These are phyloP conservation scores for Bisporella sp. DNA, from an alignment of 2,329 filamentous ascomycete species.

Conservation along the genomic window DNA sequence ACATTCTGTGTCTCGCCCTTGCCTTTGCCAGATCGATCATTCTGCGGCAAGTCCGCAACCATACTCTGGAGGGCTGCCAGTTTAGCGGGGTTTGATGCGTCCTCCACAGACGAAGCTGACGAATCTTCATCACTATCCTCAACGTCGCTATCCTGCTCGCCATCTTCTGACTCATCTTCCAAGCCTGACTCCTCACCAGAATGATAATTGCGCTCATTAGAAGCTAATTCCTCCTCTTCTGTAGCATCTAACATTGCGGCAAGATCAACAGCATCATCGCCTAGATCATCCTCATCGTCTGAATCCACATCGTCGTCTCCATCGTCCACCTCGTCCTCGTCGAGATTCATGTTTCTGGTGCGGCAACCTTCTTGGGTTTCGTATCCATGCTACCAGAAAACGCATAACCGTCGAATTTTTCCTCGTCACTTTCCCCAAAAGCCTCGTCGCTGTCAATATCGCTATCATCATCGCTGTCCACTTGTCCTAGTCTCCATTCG, in stretches of 20 bases:
- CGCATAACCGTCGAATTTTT: constrained; percentile 59
- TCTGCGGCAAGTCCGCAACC: constrained; percentile 54
- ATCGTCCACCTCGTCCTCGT: constrained; percentile 32
- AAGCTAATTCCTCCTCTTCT: constrained; percentile 67
- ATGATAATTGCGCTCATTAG: constrained; percentile 31
- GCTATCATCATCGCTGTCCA: constrained; percentile 59
- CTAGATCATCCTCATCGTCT: constrained; percentile 53
- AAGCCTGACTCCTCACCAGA: constrained; percentile 29
- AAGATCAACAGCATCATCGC: constrained; percentile 35
- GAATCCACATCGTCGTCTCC: constrained; percentile 27
- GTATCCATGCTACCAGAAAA: constrained; percentile 53
- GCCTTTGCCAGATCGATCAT: constrained; percentile 19
- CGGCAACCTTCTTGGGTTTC: constrained; percentile 38
- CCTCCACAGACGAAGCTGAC: constrained; percentile 38
- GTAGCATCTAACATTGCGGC: constrained; percentile 25
- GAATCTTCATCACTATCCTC: constrained; percentile 48
- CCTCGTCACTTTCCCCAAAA: constrained; percentile 65
- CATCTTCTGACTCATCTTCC: constrained; percentile 36
- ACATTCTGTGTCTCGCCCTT: constrained; percentile 33
- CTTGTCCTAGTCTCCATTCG: constrained; percentile 59
- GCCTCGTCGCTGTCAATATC: constrained; percentile 67
- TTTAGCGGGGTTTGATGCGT: constrained; percentile 38
- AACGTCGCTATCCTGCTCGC: constrained; percentile 36
- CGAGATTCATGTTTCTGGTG: constrained; percentile 39
- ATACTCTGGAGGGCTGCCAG: constrained; percentile 60